Conservation (phyloP, 768 basidiomycete genomes). For the Thelephora ganbajun region DNA sequence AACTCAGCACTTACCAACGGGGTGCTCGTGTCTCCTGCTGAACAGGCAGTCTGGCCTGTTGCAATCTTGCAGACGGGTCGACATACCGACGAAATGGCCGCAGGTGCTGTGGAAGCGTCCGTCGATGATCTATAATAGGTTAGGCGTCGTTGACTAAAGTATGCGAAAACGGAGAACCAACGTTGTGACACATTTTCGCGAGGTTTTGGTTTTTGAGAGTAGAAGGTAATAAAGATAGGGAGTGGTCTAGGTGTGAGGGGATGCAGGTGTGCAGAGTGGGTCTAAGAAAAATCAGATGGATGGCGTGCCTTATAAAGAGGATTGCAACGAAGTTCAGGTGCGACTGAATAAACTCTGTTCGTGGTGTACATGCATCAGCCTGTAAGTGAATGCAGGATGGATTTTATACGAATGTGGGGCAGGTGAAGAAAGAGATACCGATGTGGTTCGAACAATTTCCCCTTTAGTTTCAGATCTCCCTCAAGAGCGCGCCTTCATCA, state of each 20-base stretch:
- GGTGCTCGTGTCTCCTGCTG: conserved; percentile 49
- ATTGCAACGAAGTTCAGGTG: conserved; percentile 15
- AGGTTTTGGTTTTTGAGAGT: conserved; percentile 9
- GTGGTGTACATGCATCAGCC: conserved; percentile 8
- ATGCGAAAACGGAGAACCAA: conserved; percentile 19
- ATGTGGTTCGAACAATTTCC: no score
- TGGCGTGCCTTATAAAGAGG: conserved; percentile 13
- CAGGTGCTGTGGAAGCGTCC: conserved; percentile 60
- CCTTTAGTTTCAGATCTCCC: no score
- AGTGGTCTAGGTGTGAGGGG: conserved; percentile 3
- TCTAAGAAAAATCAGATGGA: conserved; percentile 16
- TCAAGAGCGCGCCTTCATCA: no score
- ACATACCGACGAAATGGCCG: conserved; percentile 61
- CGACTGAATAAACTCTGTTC: conserved; percentile 7
- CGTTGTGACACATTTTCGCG: conserved; percentile 59
- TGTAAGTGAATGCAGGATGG: background rate
- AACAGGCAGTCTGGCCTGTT: conserved; percentile 51
- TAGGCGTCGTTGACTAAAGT: background rate
- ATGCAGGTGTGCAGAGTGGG: conserved; percentile 5
- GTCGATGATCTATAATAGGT: conserved; percentile 45
- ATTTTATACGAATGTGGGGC: background rate
- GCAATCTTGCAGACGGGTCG: conserved; percentile 57
- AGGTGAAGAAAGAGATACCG: no score
- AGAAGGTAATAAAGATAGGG: conserved; percentile 10
- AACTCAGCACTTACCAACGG: conserved; percentile 26